phyloP scores from a whole-genome alignment of 2,329 filamentous ascomycete genomes.

The Aureobasidium uvarum region DNA sequence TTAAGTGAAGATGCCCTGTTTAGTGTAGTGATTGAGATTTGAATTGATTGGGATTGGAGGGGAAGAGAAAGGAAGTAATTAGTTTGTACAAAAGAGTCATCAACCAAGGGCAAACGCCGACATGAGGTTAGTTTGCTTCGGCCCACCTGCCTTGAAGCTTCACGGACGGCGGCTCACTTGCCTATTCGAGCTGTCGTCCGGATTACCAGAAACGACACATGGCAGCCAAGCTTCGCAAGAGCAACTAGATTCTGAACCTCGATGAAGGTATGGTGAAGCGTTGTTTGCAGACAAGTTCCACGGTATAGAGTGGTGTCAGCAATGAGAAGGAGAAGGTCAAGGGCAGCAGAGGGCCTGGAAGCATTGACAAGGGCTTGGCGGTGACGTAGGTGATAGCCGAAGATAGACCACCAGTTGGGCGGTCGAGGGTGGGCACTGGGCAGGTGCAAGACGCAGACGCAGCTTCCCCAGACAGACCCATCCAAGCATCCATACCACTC shows the following conservation, averaged over 20 bases:
- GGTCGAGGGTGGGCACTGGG: background rate
- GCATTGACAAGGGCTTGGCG: conserved; percentile 8
- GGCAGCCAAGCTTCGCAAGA: background rate
- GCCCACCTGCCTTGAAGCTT: conserved; percentile 3
- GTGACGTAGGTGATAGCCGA: conserved; percentile 23
- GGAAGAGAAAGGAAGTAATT: background rate
- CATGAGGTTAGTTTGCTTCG: conserved; percentile 14
- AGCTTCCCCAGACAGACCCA: conserved; percentile 21
- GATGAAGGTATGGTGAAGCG: too few species aligned
- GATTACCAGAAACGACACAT: too few species aligned
- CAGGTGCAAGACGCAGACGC: conserved; percentile 17
- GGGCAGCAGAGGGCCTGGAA: conserved; percentile 2
- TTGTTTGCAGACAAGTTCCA: background rate
- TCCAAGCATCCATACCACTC: background rate
- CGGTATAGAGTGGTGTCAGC: background rate
- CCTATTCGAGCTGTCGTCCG: background rate
- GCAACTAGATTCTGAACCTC: background rate
- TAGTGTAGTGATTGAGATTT: background rate
- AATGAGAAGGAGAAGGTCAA: background rate
- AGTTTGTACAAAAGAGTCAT: background rate
- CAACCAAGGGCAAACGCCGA: background rate
- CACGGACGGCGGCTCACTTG: background rate
- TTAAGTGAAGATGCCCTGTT: background rate
- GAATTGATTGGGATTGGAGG: background rate
- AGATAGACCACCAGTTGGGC: conserved; percentile 9